Conservation (phyloP, 345 rosid genomes). For the Eucalyptus microcorys region DNA sequence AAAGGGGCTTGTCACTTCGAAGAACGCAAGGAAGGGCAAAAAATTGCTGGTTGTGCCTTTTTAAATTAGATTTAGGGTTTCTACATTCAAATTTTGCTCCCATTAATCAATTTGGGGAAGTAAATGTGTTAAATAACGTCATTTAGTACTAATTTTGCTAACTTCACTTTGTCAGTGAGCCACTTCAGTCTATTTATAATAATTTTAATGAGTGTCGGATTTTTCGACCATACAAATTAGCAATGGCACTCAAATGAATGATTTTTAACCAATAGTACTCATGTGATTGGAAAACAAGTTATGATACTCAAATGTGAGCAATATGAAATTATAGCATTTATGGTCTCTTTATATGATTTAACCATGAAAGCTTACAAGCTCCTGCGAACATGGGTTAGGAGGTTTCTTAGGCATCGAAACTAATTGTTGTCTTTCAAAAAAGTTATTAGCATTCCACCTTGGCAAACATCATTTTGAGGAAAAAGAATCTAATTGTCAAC, state of each 20-base stretch:
- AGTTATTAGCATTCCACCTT: background rate
- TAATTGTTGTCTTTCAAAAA: background rate
- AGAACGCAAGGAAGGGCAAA: background rate
- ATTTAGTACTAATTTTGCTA: background rate
- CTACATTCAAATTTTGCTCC: background rate
- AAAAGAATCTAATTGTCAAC: too few species aligned
- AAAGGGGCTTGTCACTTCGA: conserved; percentile 22
- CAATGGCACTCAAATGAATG: background rate
- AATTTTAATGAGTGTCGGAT: background rate
- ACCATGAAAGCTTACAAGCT: background rate
- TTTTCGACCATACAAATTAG: background rate
- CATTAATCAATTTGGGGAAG: background rate
- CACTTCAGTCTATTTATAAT: background rate
- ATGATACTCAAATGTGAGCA: background rate
- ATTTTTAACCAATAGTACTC: background rate
- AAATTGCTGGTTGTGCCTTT: conserved; percentile 65
- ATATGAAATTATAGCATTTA: background rate
- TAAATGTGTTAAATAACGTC: background rate
- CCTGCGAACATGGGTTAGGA: background rate
- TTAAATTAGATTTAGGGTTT: background rate
- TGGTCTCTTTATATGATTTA: background rate
- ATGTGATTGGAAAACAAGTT: background rate
- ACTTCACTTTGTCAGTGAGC: background rate
- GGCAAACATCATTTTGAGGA: background rate
- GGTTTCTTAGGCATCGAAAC: background rate